These are phyloP conservation scores for Amanita pseudoporphyria DNA, from an alignment of 768 basidiomycete species.

Conservation along the genomic window DNA sequence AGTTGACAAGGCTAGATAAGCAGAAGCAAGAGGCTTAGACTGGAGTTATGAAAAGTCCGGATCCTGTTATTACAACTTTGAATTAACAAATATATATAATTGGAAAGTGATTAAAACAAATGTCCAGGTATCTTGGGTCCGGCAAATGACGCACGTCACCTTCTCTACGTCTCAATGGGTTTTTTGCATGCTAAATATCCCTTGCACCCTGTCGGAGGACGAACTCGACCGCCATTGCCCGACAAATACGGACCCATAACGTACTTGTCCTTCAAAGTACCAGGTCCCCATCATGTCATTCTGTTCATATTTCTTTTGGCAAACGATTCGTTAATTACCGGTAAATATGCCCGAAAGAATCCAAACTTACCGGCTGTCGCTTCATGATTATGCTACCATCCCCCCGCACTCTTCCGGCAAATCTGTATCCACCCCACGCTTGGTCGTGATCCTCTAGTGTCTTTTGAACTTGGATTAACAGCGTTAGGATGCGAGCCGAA, in stretches of 20 bases:
- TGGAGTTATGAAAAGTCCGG: no score
- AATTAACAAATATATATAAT: no score
- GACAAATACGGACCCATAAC: constrained; percentile 37
- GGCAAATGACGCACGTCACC: background rate
- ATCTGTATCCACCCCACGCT: constrained; percentile 60
- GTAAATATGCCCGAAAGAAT: background rate
- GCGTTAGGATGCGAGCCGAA: background rate
- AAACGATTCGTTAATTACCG: background rate
- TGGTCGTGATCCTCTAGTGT: constrained; percentile 43
- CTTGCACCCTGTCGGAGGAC: constrained; percentile 25
- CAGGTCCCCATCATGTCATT: constrained; percentile 36
- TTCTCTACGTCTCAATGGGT: constrained; percentile 12
- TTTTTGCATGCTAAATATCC: constrained; percentile 52
- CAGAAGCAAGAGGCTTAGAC: no score
- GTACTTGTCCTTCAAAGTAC: constrained; percentile 49
- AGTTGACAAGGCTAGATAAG: no score
- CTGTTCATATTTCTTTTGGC: constrained; percentile 29
- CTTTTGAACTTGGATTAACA: constrained; percentile 22
- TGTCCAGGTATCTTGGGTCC: background rate
- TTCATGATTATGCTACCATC: constrained; percentile 54
- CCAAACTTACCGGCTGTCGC: constrained; percentile 47
- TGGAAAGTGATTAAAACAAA: no score
- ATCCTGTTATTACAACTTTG: no score
- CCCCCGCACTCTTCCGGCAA: constrained; percentile 45
- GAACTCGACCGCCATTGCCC: constrained; percentile 42